phyloP scores from a whole-genome alignment of 2,329 filamentous ascomycete species.

The Trichophyton benhamiae region DNA sequence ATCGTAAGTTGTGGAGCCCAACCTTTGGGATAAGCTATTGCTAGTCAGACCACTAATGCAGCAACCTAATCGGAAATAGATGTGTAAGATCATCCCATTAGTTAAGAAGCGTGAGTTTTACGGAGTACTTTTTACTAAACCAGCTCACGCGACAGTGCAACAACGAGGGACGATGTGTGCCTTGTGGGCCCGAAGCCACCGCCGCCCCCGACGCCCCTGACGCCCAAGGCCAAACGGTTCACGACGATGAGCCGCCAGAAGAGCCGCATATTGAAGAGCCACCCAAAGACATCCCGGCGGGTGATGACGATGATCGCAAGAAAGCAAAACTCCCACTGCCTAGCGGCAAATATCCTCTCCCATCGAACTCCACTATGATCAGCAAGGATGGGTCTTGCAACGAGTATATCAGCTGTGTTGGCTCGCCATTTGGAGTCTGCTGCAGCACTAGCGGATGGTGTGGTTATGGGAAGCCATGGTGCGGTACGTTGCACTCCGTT shows the following conservation, averaged over 20 bases:
- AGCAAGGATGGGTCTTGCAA: conserved; percentile 12
- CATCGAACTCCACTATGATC: conserved; percentile 6
- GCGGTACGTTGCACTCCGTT: conserved; percentile 10
- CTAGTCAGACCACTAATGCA: neutral
- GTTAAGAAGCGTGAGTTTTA: neutral
- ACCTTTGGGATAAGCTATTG: neutral
- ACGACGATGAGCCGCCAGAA: neutral
- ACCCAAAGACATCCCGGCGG: neutral
- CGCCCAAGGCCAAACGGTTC: neutral
- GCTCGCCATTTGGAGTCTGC: conserved; percentile 13
- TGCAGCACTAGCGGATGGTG: conserved; percentile 14
- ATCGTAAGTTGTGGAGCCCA: conserved; percentile 7
- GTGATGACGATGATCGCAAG: neutral
- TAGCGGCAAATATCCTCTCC: neutral
- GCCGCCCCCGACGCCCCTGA: neutral
- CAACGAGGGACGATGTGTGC: neutral
- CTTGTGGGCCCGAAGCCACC: neutral
- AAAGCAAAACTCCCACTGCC: neutral
- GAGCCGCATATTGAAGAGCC: neutral
- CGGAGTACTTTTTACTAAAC: neutral
- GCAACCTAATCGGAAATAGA: neutral
- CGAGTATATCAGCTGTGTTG: conserved; percentile 8
- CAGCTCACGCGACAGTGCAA: neutral
- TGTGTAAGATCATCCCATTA: conserved; percentile 1
- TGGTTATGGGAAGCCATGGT: conserved; percentile 12